A percentile compares a stretch with the other conserved stretches of the same genome.
Evolutionary conservation across 2,329 filamentous ascomycete genomes (phyloP).

Genomic region (Dothistroma pini): DNA sequence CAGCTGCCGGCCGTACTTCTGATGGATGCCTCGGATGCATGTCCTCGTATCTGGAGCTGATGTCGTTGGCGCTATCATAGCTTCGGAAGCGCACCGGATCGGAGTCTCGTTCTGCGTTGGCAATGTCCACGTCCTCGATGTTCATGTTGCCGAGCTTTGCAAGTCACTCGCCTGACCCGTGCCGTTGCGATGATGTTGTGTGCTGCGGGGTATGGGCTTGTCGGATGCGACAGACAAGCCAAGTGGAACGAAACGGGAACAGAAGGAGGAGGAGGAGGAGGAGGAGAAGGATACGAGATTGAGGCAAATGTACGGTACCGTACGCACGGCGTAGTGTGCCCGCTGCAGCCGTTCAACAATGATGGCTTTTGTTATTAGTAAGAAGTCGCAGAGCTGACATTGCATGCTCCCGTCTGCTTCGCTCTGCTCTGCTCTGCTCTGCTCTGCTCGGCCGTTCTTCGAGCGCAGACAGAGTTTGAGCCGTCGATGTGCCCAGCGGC

Average conservation of each 20-base stretch:
- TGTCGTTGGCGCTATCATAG: slow-evolving; percentile 13
- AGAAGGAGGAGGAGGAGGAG: no score
- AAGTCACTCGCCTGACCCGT: not conserved
- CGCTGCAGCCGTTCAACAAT: no score
- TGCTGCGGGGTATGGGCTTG: no score
- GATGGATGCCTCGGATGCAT: not conserved
- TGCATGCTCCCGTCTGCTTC: no score
- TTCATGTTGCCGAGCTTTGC: slow-evolving; percentile 40
- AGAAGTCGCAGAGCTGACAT: not conserved
- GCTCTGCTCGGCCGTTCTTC: not conserved
- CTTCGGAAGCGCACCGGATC: slow-evolving; percentile 39
- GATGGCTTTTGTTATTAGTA: not conserved
- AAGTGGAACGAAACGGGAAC: no score
- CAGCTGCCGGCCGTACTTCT: not conserved
- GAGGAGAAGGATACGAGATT: no score
- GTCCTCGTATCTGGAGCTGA: not conserved
- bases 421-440: no score
- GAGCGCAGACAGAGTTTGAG: not conserved
- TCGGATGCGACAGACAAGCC: no score
- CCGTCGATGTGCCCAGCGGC: not conserved
- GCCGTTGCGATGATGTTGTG: not conserved
- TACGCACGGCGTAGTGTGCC: no score
- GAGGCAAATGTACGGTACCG: no score
- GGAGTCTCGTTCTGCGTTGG: slow-evolving; percentile 55
- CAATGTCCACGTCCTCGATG: slow-evolving; percentile 53